These are phyloP conservation scores for Dactylonectria macrodidyma DNA, from an alignment of 2,329 filamentous ascomycete species.

Conservation along the genomic window DNA sequence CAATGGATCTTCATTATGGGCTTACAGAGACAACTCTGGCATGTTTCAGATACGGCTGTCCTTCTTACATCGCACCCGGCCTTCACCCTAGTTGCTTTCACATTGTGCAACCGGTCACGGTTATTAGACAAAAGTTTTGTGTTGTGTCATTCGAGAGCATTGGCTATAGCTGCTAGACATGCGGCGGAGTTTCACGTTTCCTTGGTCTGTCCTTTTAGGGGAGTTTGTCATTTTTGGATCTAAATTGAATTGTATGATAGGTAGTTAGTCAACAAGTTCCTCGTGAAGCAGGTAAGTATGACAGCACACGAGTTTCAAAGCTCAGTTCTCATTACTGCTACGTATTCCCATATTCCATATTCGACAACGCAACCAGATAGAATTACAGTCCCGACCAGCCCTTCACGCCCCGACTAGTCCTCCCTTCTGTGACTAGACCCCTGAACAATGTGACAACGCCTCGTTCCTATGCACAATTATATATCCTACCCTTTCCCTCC, in stretches of 20 bases:
- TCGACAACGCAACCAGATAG: constrained; percentile 34
- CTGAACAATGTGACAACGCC: constrained; percentile 46
- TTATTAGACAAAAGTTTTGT: constrained; percentile 21
- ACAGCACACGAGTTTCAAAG: constrained; percentile 5
- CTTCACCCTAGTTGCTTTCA: background rate
- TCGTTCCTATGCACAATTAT: constrained; percentile 31
- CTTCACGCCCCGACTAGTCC: constrained; percentile 10
- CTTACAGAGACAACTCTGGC: background rate
- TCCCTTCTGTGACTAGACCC: constrained; percentile 29
- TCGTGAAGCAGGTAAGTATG: no score
- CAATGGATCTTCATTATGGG: no score
- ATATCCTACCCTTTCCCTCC: constrained; percentile 34
- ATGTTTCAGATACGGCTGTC: background rate
- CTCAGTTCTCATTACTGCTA: constrained; percentile 40
- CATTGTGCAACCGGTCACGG: constrained; percentile 3
- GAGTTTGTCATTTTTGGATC: background rate
- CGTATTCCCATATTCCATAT: constrained; percentile 42
- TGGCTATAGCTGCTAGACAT: constrained; percentile 10
- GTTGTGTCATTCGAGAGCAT: constrained; percentile 14
- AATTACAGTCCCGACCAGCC: constrained; percentile 31
- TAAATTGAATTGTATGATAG: no score
- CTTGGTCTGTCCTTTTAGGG: background rate
- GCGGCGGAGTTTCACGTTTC: constrained; percentile 10
- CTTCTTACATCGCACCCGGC: background rate
- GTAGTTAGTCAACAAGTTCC: background rate